phyloP scores from a whole-genome alignment of 768 basidiomycete species.

The Podaxis sp. region DNA sequence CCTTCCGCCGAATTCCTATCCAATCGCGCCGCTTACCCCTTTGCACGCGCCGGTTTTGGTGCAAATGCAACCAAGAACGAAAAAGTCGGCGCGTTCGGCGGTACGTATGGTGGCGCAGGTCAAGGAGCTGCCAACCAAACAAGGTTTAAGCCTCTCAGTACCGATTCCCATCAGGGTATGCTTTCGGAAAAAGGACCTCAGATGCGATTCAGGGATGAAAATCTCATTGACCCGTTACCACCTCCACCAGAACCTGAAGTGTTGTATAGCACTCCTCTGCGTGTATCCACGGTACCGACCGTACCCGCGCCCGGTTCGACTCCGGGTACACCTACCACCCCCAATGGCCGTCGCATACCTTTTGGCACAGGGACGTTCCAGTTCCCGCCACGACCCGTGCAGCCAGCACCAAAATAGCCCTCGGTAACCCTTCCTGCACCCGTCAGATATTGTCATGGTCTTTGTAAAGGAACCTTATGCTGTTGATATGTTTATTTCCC shows the following conservation, averaged over 20 bases:
- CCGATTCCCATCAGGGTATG: neutral
- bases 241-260: constrained; percentile 7
- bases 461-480: neutral
- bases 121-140: constrained; percentile 6
- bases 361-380: constrained; percentile 14
- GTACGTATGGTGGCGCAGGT: constrained; percentile 1
- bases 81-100: neutral
- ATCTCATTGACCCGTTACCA: neutral
- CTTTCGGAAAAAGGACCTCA: neutral
- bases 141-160: neutral
- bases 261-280: constrained; percentile 9
- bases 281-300: neutral
- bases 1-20: constrained; percentile 60
- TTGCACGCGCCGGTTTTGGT: constrained; percentile 12
- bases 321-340: constrained; percentile 11
- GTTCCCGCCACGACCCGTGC: constrained; percentile 4
- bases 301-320: neutral
- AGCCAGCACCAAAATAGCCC: constrained; percentile 15
- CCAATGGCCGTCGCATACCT: constrained; percentile 12
- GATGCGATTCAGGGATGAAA: neutral
- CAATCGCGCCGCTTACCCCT: constrained; percentile 8
- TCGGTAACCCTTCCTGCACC: constrained; percentile 64
- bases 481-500: constrained; percentile 6
- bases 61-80: neutral
- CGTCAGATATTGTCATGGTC: constrained; percentile 14